These are phyloP conservation scores for Fusarium robinianum DNA, from an alignment of 2,329 filamentous ascomycete species.

Conservation along the genomic window DNA sequence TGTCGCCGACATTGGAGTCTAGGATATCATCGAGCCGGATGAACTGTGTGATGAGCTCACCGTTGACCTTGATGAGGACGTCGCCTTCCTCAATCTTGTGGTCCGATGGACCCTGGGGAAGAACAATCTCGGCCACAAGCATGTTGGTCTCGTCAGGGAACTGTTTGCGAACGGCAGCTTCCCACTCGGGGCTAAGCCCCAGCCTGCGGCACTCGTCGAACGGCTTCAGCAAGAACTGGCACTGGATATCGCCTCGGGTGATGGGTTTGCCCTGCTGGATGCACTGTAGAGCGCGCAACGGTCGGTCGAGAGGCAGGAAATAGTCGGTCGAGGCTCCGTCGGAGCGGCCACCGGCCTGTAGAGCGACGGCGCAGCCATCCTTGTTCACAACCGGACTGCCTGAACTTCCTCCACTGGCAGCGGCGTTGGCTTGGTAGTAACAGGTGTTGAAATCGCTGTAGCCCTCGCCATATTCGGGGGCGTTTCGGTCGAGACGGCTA, in stretches of 20 bases:
- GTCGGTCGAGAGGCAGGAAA: conserved; percentile 91
- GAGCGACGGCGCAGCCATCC: conserved; percentile 85
- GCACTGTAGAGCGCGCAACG: conserved; percentile 82
- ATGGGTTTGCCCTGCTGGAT: conserved; percentile 77
- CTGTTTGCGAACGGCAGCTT: conserved; percentile 77
- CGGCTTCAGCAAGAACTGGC: conserved; percentile 94
- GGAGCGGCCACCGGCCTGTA: conserved; percentile 91
- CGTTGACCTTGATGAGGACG: conserved; percentile 90
- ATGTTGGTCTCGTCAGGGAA: conserved; percentile 96
- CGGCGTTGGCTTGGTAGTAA: conserved; percentile 97
- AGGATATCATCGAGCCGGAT: conserved; percentile 88
- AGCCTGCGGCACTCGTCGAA: conserved; percentile 95
- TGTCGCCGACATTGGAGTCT: conserved; percentile 80
- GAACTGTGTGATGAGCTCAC: conserved; percentile 90
- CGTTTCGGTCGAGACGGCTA: conserved; percentile 92
- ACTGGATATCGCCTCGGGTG: conserved; percentile 94
- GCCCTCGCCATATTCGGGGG: conserved; percentile 95
- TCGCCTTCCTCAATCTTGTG: conserved; percentile 91
- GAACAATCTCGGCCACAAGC: conserved; percentile 93
- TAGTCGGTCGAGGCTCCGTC: conserved; percentile 98
- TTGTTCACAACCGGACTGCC: conserved; percentile 97
- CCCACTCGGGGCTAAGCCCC: conserved; percentile 82
- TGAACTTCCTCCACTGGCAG: conserved; percentile 96
- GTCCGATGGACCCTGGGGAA: conserved; percentile 87
- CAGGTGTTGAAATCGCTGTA: conserved; percentile 97